A percentile compares a stretch with the other conserved stretches of the same genome.
phyloP scores from a whole-genome alignment of 2,329 filamentous ascomycete genomes.

The Emericellopsis atlantica region DNA sequence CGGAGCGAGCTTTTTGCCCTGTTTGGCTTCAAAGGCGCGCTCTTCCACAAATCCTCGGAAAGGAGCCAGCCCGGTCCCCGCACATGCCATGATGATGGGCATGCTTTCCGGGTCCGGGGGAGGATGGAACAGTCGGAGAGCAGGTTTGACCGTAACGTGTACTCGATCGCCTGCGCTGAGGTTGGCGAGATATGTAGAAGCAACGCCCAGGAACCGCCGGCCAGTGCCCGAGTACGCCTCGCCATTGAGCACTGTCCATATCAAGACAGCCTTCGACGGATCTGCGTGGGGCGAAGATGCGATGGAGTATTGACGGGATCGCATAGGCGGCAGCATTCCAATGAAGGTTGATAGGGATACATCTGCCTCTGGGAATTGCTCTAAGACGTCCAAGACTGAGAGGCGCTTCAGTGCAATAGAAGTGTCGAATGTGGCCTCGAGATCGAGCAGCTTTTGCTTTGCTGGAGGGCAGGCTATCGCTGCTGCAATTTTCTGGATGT shows the following conservation, averaged over 20 bases:
- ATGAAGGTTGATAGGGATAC: neutral
- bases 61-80: constrained; percentile 45
- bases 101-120: constrained; percentile 15
- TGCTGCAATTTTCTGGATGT: neutral
- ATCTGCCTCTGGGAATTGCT: neutral
- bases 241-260: constrained; percentile 52
- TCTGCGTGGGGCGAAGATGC: constrained; percentile 59
- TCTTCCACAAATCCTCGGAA: constrained; percentile 31
- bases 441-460: neutral
- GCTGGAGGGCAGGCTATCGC: neutral
- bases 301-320: constrained; percentile 34
- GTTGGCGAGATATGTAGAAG: constrained; percentile 45
- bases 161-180: constrained; percentile 26
- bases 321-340: neutral
- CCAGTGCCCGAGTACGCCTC: constrained; percentile 37
- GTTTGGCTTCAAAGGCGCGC: constrained; percentile 18
- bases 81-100: constrained; percentile 35
- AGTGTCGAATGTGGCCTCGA: neutral
- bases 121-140: constrained; percentile 26
- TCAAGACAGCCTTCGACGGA: constrained; percentile 46
- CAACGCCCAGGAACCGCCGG: constrained; percentile 40
- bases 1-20: constrained; percentile 34
- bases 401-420: neutral
- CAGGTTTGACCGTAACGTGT: constrained; percentile 7
- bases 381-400: neutral